A percentile compares a stretch with the other conserved stretches of the same genome.
Evolutionary conservation across 2,329 filamentous ascomycete genomes (phyloP).

Genomic region (Arthrobotrys musiformis): DNA sequence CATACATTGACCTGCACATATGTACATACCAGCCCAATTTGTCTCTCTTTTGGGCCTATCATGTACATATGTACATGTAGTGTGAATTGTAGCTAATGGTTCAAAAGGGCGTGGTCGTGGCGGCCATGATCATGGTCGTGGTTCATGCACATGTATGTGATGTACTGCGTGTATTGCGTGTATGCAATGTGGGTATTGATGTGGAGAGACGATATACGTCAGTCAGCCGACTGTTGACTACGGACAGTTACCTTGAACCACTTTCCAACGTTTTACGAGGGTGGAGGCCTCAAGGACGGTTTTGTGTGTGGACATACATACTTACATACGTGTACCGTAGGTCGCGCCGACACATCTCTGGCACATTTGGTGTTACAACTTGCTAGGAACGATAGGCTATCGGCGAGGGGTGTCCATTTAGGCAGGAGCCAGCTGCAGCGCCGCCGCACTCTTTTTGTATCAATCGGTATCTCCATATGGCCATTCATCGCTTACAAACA

Average conservation of each 20-base stretch:
- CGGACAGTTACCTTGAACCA: constrained; percentile 12
- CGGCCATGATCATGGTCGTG: too few relatives aligned
- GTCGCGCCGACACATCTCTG: constrained; percentile 29
- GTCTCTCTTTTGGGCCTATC: neutral
- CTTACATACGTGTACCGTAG: too few relatives aligned
- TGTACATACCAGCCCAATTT: constrained; percentile 17
- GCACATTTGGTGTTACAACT: constrained; percentile 20
- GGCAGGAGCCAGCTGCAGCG: neutral
- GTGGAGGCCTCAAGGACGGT: too few relatives aligned
- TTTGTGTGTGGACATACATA: too few relatives aligned
- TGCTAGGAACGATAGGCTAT: constrained; percentile 3
- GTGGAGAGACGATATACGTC: constrained; percentile 15
- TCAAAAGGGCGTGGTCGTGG: too few relatives aligned
- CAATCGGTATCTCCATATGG: constrained; percentile 1
- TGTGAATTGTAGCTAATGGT: constrained; percentile 10
- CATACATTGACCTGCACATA: constrained; percentile 2
- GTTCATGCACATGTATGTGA: neutral
- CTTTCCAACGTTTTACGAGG: constrained; percentile 32
- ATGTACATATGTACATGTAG: neutral
- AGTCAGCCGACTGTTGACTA: too few relatives aligned
- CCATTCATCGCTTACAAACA: neutral
- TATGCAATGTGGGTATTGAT: neutral
- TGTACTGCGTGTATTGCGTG: neutral
- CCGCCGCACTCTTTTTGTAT: neutral
- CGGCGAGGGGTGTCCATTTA: constrained; percentile 12